These are phyloP conservation scores for Daldinia sp. DNA, from an alignment of 2,329 filamentous ascomycete genomes.

Conservation along the genomic window DNA sequence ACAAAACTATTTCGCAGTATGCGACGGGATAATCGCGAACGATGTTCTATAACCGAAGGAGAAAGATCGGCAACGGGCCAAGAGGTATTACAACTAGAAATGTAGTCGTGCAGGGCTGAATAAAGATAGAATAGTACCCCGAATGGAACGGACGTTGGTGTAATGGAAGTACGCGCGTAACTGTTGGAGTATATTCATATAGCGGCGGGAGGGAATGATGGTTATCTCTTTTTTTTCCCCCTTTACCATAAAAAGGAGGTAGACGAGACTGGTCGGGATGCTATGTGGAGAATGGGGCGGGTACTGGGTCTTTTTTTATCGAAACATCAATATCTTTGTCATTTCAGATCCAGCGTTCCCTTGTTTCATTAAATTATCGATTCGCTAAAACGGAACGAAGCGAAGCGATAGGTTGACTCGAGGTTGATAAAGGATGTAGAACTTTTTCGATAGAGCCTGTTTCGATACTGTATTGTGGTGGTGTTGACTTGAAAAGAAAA, in stretches of 20 bases:
- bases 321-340: conserved; percentile 42
- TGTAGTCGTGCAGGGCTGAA: conserved; percentile 17
- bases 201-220: conserved; percentile 10
- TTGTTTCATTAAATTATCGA: conserved; percentile 7
- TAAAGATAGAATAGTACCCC: conserved; percentile 10
- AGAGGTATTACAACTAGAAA: conserved; percentile 12
- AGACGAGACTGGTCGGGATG: conserved; percentile 30
- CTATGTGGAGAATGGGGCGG: conserved; percentile 38
- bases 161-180: conserved; percentile 18
- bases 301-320: conserved; percentile 37
- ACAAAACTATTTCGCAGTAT: conserved; percentile 16
- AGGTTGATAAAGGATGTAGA: conserved; percentile 1
- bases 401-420: conserved; percentile 2
- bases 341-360: conserved; percentile 34
- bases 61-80: conserved; percentile 26
- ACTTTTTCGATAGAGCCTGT: conserved; percentile 3
- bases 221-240: conserved; percentile 19
- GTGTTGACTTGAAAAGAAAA: neutral
- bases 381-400: conserved; percentile 12
- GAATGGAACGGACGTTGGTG: conserved; percentile 14
- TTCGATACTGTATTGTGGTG: neutral
- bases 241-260: conserved; percentile 33
- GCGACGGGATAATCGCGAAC: conserved; percentile 8
- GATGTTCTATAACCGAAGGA: conserved; percentile 11
- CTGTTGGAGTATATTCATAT: conserved; percentile 12